Evolutionary conservation across 2,329 filamentous ascomycete genomes (phyloP), one percentile per base, ranked within the genome.

Genomic region (Metarhizium album): DNA sequence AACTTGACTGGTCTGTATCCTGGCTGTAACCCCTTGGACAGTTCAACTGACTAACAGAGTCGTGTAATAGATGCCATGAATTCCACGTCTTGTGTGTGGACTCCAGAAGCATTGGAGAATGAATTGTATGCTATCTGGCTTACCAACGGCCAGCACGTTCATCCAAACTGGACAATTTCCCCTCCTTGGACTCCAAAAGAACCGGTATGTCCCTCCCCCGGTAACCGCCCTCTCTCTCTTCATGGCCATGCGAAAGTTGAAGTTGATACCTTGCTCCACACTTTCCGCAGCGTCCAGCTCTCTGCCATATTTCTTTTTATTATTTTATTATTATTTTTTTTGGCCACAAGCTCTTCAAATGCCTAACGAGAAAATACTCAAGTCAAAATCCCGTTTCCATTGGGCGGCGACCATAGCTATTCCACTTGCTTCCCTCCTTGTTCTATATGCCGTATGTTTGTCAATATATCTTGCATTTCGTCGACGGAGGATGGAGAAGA

Each of bases 41-140:
- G 33, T 50, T 50, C 42, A 45, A n/a, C 52, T 57, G 31, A 54
- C 47, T 49, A 38, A 42, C 50, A 29, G 47, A 45, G 46, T 24
- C 37, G 20, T 29, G 22, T 22, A 22, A 42, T 52, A 67, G 63
- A 61, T 46, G 51, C 46, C n/a, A 59, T 62, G 42, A 52, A 56
- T 18, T 49, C 56, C 27, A 54, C 50, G 6, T 58, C 57, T 9
- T 65, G 58, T 52, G 38, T 55, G 29, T 67, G 64, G 62, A 64
- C 58, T 31, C 63, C 64, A 14, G 49, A 60, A 18, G 53, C 55
- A 2, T 52, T 67, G 24, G 49, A 54, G 0, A 54, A 62, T 37
- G 52, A 59, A 13, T 45, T 67, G 18, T 67, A 65, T 40, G 54
- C 64, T 3, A 46, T 66, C 2, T 63, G 62, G 60, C 59, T 66